Evolutionary conservation across 192 early-diverging fungal genomes (phyloP).

Genomic region (Coemansia sp.): DNA sequence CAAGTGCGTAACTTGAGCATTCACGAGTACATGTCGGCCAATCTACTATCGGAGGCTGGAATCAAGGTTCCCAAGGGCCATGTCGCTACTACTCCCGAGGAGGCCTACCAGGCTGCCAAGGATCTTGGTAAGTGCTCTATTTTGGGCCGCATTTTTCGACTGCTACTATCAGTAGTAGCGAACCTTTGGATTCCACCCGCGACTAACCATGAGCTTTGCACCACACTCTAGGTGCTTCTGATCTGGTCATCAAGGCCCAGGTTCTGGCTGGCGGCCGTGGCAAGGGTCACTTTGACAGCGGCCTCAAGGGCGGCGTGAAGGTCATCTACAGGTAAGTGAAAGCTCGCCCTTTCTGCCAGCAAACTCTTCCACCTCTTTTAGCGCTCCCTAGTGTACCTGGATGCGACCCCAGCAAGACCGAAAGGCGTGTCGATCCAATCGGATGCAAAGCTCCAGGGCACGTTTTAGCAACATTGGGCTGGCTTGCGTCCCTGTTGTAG

Average conservation of each 20-base stretch:
- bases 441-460: background rate
- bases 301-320: conserved; percentile 95
- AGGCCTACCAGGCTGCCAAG: conserved; percentile 85
- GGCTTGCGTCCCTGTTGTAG: background rate
- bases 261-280: conserved; percentile 98
- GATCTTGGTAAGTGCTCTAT: conserved; percentile 61
- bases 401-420: background rate
- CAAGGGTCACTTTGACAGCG: conserved; percentile 94
- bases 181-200: background rate
- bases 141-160: background rate
- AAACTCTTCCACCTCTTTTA: background rate
- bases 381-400: background rate
- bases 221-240: conserved; percentile 54
- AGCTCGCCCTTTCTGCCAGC: background rate
- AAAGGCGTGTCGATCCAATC: conserved; percentile 2
- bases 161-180: background rate
- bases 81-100: conserved; percentile 82
- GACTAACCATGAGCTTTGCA: background rate
- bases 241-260: conserved; percentile 81
- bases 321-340: conserved; percentile 80
- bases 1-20: conserved; percentile 90
- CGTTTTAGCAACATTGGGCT: conserved; percentile 6
- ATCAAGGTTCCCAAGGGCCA: conserved; percentile 85
- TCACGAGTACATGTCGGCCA: conserved; percentile 96
- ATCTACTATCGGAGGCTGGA: conserved; percentile 86